Evolutionary conservation across 2,329 filamentous ascomycete species (phyloP).

Genomic region (Tolypocladium ovalisporum): DNA sequence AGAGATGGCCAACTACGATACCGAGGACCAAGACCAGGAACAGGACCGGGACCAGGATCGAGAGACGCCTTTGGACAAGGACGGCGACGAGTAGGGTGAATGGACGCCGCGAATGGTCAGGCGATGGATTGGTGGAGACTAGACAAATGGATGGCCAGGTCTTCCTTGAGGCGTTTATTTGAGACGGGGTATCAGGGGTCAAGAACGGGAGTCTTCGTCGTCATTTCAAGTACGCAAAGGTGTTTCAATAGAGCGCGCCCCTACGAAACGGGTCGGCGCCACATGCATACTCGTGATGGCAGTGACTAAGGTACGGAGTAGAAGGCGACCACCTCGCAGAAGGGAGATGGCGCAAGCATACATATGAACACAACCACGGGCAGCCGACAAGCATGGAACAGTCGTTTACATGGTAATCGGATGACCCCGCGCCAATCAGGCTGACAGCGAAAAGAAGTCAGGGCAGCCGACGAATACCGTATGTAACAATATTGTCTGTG

Average conservation of each 20-base stretch:
- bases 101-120: background rate
- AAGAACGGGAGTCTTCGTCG: background rate
- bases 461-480: background rate
- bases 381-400: background rate
- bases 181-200: background rate
- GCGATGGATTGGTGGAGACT: background rate
- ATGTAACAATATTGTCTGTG: background rate
- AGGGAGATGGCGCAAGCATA: background rate
- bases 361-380: background rate
- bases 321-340: background rate
- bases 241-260: background rate
- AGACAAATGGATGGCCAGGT: background rate
- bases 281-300: background rate
- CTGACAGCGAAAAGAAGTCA: background rate
- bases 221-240: background rate
- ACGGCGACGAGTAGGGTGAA: conserved; percentile 17
- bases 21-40: conserved; percentile 24
- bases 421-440: background rate
- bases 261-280: background rate
- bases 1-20: conserved; percentile 37
- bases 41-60: conserved; percentile 25
- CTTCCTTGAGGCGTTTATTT: background rate
- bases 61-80: conserved; percentile 22
- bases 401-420: background rate
- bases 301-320: no score